Evolutionary conservation across 148 eudicot genomes (phyloP).

Genomic region (Vaccinium myrtillus): DNA sequence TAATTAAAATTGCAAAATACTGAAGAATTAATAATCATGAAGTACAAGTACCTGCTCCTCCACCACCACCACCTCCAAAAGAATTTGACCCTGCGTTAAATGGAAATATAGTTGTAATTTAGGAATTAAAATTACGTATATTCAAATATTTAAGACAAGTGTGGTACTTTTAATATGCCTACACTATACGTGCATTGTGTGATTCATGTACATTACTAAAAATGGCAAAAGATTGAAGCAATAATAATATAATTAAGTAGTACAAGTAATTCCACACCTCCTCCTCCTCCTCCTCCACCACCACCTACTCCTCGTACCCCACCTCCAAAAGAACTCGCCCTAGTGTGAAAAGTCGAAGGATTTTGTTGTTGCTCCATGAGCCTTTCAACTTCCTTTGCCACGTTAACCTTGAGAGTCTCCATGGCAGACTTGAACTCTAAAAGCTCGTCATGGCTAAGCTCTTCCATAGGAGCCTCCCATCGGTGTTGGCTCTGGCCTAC

Average conservation of each 20-base stretch:
- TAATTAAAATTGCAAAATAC: background rate
- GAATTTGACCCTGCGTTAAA: background rate
- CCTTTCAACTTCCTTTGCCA: constrained; percentile 10
- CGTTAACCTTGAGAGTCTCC: constrained; percentile 25
- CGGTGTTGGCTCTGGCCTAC: background rate
- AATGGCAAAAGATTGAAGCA: too few species aligned
- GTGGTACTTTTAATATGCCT: too few species aligned
- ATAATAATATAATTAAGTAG: background rate
- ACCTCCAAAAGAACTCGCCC: background rate
- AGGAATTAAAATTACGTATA: background rate
- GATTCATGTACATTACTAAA: too few species aligned
- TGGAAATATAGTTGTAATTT: too few species aligned
- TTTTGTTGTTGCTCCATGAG: background rate
- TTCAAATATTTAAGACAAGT: background rate
- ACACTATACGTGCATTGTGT: too few species aligned
- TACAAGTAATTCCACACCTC: background rate
- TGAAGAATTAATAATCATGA: background rate
- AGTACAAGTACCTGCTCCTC: background rate
- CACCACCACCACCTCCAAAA: background rate
- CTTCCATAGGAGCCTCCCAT: constrained; percentile 28
- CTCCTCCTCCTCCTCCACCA: background rate
- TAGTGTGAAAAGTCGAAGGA: background rate
- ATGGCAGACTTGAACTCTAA: constrained; percentile 27
- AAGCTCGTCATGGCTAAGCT: constrained; percentile 15
- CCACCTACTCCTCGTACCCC: too few species aligned